Conservation (phyloP, 2,329 filamentous ascomycete species). For the Exophiala viscosa region DNA sequence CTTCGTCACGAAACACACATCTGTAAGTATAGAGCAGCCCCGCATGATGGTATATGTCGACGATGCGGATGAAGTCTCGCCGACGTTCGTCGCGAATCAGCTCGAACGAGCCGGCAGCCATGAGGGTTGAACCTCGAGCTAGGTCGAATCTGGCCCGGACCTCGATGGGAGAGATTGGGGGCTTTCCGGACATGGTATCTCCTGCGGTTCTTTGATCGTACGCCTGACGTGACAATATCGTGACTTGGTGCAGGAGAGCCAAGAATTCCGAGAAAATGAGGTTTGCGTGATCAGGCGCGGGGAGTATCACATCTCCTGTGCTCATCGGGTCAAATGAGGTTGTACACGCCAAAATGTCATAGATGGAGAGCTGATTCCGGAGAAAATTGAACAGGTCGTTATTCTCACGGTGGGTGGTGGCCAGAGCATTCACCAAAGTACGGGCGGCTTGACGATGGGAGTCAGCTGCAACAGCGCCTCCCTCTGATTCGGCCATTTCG, state of each 20-base stretch:
- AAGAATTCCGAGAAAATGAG: conserved; percentile 23
- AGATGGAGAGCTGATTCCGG: conserved; percentile 22
- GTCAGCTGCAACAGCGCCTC: conserved; percentile 17
- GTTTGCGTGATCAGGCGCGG: conserved; percentile 17
- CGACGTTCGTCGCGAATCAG: conserved; percentile 14
- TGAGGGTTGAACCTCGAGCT: conserved; percentile 23
- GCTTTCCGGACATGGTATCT: neutral
- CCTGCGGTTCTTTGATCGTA: neutral
- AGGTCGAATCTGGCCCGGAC: conserved; percentile 15
- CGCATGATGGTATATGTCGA: conserved; percentile 31
- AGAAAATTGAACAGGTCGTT: conserved; percentile 21
- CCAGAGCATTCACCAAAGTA: conserved; percentile 21
- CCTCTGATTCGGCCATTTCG: conserved; percentile 22
- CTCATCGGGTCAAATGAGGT: conserved; percentile 16
- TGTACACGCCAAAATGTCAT: conserved; percentile 22
- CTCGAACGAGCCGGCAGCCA: conserved; percentile 18
- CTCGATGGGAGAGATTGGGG: conserved; percentile 10
- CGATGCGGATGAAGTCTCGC: conserved; percentile 29
- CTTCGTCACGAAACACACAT: conserved; percentile 17
- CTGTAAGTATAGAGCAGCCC: conserved; percentile 30
- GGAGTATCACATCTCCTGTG: conserved; percentile 16
- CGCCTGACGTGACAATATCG: conserved; percentile 9
- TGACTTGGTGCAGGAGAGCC: conserved; percentile 17
- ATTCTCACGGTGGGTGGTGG: conserved; percentile 21
- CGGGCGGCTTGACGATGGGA: conserved; percentile 20